A percentile compares a stretch with the other conserved stretches of the same genome.
phyloP scores from a whole-genome alignment of 495 filamentous ascomycete genomes.

The Parmelia sp. region DNA sequence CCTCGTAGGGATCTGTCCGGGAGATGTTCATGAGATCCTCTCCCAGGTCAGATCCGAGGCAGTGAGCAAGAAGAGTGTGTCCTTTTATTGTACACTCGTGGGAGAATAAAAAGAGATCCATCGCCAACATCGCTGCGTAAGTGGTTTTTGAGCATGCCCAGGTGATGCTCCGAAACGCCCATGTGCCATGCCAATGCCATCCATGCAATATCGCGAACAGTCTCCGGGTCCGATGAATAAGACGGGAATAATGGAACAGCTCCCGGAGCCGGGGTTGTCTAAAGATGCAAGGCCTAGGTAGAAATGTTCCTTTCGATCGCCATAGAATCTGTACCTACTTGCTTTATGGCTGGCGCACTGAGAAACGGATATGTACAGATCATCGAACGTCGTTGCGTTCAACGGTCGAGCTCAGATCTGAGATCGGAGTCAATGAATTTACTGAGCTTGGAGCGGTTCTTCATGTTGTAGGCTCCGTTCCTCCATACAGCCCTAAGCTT shows the following conservation, averaged over 20 bases:
- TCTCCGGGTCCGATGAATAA: slow-evolving; percentile 11
- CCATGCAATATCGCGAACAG: slow-evolving; percentile 8
- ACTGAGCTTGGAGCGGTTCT: slow-evolving; percentile 47
- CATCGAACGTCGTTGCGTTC: background rate
- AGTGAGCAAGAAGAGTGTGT: slow-evolving; percentile 12
- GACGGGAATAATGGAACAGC: background rate
- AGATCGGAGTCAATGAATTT: slow-evolving; percentile 28
- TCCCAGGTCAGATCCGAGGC: slow-evolving; percentile 4
- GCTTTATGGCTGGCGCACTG: background rate
- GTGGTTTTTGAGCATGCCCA: background rate
- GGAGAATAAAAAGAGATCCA: slow-evolving; percentile 12
- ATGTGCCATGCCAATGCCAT: slow-evolving; percentile 16
- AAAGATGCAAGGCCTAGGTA: background rate
- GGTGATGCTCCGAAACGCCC: slow-evolving; percentile 16
- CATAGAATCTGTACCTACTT: background rate
- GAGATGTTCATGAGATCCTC: slow-evolving; percentile 10
- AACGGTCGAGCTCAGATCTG: slow-evolving; percentile 26
- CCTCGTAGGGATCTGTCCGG: background rate
- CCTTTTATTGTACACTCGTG: background rate
- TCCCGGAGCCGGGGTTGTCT: background rate
- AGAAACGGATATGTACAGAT: background rate
- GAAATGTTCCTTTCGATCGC: background rate
- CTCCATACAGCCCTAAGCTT: slow-evolving; percentile 46
- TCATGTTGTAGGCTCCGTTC: slow-evolving; percentile 48
- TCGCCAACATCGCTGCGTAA: slow-evolving; percentile 17